Conservation (phyloP, 208 protist genomes). For the Balamuthia mandrillaris region DNA sequence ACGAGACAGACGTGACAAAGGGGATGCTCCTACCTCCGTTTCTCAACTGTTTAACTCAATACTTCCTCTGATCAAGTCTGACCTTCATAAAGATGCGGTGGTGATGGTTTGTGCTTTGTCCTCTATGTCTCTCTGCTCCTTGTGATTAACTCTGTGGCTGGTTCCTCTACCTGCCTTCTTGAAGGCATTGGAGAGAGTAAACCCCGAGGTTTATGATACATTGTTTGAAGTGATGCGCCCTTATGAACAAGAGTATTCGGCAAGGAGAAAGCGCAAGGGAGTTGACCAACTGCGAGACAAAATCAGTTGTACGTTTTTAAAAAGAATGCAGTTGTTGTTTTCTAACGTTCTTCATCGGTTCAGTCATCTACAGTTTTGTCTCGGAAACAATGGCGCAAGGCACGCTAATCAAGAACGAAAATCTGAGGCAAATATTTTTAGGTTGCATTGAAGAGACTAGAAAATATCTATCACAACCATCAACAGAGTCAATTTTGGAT, state of each 20-base stretch:
- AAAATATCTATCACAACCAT: constrained; percentile 20
- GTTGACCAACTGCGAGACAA: constrained; percentile 14
- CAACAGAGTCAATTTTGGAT: constrained; percentile 10
- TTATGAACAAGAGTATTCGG: constrained; percentile 17
- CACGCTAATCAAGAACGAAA: constrained; percentile 1
- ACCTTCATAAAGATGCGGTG: neutral
- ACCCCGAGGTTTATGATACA: neutral
- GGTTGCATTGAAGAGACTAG: constrained; percentile 10
- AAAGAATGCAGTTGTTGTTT: neutral
- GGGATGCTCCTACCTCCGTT: neutral
- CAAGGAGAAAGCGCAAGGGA: neutral
- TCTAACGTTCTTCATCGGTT: neutral
- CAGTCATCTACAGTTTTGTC: constrained; percentile 8
- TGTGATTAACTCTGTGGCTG: neutral
- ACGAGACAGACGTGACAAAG: neutral
- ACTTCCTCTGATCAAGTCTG: neutral
- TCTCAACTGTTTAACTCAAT: constrained; percentile 20
- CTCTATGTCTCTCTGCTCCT: neutral
- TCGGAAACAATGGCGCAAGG: constrained; percentile 16
- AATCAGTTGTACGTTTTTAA: neutral
- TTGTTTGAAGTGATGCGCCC: neutral
- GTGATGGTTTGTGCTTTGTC: neutral
- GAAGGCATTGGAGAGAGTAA: neutral
- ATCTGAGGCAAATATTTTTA: constrained; percentile 7
- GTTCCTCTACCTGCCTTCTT: too few relatives aligned